These are phyloP conservation scores for Larix sibirica DNA, from an alignment of 83 land plant genomes.

Conservation along the genomic window DNA sequence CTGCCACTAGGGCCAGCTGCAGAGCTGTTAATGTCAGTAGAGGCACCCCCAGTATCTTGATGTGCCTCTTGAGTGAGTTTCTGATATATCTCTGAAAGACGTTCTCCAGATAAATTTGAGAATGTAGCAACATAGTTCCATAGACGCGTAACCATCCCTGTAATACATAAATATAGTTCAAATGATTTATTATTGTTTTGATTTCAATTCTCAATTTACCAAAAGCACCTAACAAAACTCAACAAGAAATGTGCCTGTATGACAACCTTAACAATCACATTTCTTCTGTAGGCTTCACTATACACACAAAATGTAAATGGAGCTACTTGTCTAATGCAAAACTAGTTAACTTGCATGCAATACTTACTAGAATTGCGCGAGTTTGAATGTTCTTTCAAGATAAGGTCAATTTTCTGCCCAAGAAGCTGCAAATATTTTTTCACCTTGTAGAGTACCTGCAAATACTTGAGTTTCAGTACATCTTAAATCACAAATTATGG, in stretches of 20 bases:
- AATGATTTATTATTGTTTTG: no score
- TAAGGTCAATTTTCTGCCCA: conserved; percentile 83
- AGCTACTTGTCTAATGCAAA: no score
- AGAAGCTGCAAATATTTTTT: conserved; percentile 84
- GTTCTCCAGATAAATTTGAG: conserved; percentile 87
- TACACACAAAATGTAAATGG: no score
- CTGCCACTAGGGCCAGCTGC: conserved; percentile 43
- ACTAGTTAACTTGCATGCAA: not conserved
- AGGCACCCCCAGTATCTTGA: conserved; percentile 47
- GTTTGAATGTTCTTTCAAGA: conserved; percentile 69
- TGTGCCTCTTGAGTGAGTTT: conserved; percentile 78
- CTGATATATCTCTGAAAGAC: conserved; percentile 78
- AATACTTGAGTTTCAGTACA: not conserved
- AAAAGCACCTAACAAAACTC: no score
- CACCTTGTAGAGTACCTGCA: conserved; percentile 89
- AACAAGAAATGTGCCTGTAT: no score
- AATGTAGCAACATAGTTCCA: conserved; percentile 98
- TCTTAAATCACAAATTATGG: not conserved
- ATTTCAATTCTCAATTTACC: no score
- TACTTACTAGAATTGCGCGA: conserved; percentile 78
- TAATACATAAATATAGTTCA: not conserved
- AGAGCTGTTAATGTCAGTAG: conserved; percentile 47
- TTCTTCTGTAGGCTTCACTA: no score
- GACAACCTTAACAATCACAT: no score
- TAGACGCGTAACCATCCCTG: conserved; percentile 90